A percentile compares a stretch with the other conserved stretches of the same genome.
phyloP scores from a whole-genome alignment of 129 eudicot species.

The Flaveria trinervia region DNA sequence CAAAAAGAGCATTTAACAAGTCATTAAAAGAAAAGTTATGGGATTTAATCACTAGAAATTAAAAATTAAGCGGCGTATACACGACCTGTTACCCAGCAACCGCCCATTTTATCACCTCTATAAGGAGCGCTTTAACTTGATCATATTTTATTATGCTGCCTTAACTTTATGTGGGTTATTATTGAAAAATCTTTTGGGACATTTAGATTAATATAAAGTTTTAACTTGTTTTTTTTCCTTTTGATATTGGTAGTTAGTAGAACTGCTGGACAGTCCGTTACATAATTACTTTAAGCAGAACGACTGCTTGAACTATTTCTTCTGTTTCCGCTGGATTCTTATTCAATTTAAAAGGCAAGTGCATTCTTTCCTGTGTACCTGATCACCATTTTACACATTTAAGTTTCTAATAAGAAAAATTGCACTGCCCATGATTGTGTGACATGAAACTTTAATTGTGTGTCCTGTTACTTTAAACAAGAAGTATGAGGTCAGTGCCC shows the following conservation, averaged over 20 bases:
- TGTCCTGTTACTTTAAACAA: background rate
- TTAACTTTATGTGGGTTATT: background rate
- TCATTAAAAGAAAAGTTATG: no score
- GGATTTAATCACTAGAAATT: background rate
- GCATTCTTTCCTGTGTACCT: background rate
- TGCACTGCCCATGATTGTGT: background rate
- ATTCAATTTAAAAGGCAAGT: constrained; percentile 92
- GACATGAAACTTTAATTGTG: background rate
- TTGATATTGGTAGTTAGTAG: constrained; percentile 68
- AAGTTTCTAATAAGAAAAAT: background rate
- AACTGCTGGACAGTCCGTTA: constrained; percentile 76
- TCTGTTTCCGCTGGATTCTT: constrained; percentile 98
- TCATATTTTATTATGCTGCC: background rate
- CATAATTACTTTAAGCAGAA: constrained; percentile 74
- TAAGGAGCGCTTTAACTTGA: background rate
- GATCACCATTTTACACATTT: background rate
- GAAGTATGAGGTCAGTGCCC: background rate
- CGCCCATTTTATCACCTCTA: background rate
- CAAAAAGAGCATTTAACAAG: no score
- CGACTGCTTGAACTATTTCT: constrained; percentile 92
- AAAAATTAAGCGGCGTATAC: background rate
- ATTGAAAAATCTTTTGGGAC: background rate
- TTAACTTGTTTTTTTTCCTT: constrained; percentile 9
- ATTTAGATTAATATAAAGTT: background rate
- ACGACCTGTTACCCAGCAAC: background rate